A percentile compares a stretch with the other conserved stretches of the same genome.
phyloP scores from a whole-genome alignment of 139 green algal species.

The Chlamydomonas applanata region DNA sequence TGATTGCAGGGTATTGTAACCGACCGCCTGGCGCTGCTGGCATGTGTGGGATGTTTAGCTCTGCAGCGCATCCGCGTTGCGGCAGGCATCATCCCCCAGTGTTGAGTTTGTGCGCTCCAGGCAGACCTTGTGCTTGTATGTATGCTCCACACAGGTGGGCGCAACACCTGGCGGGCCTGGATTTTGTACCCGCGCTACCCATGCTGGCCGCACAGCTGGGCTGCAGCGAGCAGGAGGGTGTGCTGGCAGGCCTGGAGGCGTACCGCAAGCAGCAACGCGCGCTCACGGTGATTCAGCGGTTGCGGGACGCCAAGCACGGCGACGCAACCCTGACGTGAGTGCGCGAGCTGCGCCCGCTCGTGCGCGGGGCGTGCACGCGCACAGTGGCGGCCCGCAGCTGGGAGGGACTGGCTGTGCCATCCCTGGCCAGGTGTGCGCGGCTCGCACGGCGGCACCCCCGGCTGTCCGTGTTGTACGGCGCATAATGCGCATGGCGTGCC shows the following conservation, averaged over 20 bases:
- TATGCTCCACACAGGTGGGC: slow-evolving; percentile 38
- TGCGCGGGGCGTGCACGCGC: neutral
- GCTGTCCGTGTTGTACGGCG: neutral
- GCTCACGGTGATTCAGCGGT: slow-evolving; percentile 21
- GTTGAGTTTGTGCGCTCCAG: too few relatives aligned
- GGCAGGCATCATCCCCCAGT: too few relatives aligned
- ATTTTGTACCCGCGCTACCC: slow-evolving; percentile 44
- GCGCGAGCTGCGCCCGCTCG: neutral
- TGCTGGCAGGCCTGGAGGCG: slow-evolving; percentile 26
- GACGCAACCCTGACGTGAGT: slow-evolving; percentile 32
- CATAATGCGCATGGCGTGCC: too few relatives aligned
- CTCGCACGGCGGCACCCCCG: neutral
- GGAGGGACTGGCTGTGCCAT: too few relatives aligned
- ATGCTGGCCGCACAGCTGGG: slow-evolving; percentile 15
- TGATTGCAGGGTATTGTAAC: too few relatives aligned
- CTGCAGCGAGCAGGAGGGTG: neutral
- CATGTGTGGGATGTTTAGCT: too few relatives aligned
- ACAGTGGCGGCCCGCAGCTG: too few relatives aligned
- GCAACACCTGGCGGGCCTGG: slow-evolving; percentile 45
- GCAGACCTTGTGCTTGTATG: too few relatives aligned
- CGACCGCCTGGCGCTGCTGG: too few relatives aligned
- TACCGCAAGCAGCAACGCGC: slow-evolving; percentile 38
- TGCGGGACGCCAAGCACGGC: slow-evolving; percentile 29
- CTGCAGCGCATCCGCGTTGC: too few relatives aligned
- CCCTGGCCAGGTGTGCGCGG: too few relatives aligned